These are phyloP conservation scores for Kluyveromyces dobzhanskii DNA, from an alignment of 805 yeast species.

Conservation along the genomic window DNA sequence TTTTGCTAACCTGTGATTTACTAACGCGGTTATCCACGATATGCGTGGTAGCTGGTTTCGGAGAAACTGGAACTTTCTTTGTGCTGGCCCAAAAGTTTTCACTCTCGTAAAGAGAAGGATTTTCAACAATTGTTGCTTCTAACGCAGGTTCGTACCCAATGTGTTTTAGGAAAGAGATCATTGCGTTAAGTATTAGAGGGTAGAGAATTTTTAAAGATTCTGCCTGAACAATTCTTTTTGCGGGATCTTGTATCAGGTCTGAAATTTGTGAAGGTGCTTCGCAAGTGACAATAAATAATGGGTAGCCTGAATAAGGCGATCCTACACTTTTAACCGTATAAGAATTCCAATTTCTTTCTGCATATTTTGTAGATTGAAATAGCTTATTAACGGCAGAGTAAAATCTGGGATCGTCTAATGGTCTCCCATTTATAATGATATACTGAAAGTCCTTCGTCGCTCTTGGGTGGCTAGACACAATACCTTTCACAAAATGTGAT, in stretches of 20 bases:
- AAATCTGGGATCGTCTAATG: conserved; percentile 16
- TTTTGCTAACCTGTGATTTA: background rate
- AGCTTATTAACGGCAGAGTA: conserved; percentile 15
- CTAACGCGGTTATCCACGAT: background rate
- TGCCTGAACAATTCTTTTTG: conserved; percentile 26
- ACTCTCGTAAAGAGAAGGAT: background rate
- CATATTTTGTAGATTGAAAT: conserved; percentile 10
- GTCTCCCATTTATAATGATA: conserved; percentile 37
- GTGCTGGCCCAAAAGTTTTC: background rate
- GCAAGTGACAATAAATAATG: conserved; percentile 33
- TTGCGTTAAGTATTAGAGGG: conserved; percentile 27
- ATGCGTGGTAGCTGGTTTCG: background rate
- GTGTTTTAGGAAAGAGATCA: conserved; percentile 23
- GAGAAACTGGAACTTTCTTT: background rate
- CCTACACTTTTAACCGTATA: conserved; percentile 21
- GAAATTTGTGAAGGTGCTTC: conserved; percentile 20
- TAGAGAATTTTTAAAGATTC: conserved; percentile 21
- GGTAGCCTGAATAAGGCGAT: conserved; percentile 30
- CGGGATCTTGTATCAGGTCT: conserved; percentile 36
- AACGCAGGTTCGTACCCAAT: conserved; percentile 14
- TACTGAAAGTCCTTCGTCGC: conserved; percentile 36
- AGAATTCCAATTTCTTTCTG: background rate
- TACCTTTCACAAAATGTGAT: conserved; percentile 28
- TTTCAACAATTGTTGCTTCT: background rate
- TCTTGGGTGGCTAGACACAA: conserved; percentile 32